Conservation (phyloP, 176 grass and related monocot species). For the Canna indica region DNA sequence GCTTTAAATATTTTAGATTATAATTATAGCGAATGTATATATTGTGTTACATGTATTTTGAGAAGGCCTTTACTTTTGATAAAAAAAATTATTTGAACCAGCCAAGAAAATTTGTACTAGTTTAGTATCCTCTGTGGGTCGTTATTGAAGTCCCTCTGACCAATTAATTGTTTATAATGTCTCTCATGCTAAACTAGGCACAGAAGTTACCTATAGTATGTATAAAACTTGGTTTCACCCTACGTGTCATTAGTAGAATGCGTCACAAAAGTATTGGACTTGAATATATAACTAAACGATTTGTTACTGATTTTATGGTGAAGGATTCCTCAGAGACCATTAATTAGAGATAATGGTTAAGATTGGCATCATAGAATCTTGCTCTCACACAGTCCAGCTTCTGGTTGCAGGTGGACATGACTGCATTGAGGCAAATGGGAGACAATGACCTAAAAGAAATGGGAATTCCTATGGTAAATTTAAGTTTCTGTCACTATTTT, state of each 20-base stretch:
- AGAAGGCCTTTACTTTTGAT: too few species aligned
- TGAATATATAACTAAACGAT: background rate
- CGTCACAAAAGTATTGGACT: background rate
- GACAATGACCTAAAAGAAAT: constrained; percentile 12
- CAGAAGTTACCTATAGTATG: background rate
- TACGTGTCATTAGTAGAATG: background rate
- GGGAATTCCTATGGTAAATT: constrained; percentile 17
- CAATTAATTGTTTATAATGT: background rate
- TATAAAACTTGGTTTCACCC: background rate
- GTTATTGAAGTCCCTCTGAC: background rate
- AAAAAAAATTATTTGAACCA: too few species aligned
- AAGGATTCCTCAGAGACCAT: background rate
- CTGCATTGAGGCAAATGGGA: constrained; percentile 13
- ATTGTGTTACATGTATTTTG: too few species aligned
- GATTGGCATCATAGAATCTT: background rate
- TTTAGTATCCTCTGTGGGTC: background rate
- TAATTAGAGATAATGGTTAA: background rate
- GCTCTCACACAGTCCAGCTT: background rate
- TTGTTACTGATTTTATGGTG: background rate
- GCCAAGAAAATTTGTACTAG: too few species aligned
- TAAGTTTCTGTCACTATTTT: background rate
- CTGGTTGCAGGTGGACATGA: constrained; percentile 13
- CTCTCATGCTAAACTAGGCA: background rate
- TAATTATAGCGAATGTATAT: too few species aligned
- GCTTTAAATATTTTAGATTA: too few species aligned